Evolutionary conservation across 169 alveolate genomes (phyloP).

Genomic region (Blepharisma undulans): DNA sequence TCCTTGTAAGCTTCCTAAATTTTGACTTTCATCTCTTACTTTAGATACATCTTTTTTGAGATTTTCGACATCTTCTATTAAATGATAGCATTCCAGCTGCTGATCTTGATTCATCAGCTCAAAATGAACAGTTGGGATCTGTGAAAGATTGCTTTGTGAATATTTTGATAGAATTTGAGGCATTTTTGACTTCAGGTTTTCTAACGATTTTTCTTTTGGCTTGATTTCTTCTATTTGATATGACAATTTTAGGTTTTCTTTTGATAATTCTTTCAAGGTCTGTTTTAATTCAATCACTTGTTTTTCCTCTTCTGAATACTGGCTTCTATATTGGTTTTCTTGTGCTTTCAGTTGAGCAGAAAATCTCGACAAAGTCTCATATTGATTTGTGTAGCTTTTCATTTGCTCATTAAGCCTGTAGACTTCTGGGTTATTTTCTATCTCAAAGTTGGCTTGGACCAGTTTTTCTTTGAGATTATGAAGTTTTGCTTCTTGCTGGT

Average conservation of each 20-base stretch:
- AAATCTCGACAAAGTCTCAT: not conserved
- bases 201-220: not conserved
- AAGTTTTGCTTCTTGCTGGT: conserved; percentile 22
- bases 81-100: not conserved
- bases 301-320: not conserved
- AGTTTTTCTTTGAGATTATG: conserved; percentile 32
- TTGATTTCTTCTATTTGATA: conserved; percentile 14
- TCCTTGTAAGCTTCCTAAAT: not conserved
- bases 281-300: not conserved
- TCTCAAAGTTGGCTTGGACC: not conserved
- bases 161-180: not conserved
- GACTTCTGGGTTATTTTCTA: conserved; percentile 22
- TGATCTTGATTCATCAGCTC: not conserved
- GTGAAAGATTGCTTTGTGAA: not conserved
- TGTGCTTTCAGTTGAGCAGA: conserved; percentile 21
- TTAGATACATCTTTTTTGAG: not conserved
- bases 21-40: not conserved
- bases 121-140: not conserved
- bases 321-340: not conserved
- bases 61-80: not conserved
- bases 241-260: conserved; percentile 37
- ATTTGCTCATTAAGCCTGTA: conserved; percentile 17
- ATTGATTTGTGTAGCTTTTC: conserved; percentile 24
- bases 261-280: not conserved
- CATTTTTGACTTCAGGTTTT: not conserved